Base-by-base conservation (phyloP, 1,139 yeast genomes). In the Yamadazyma songkhlaensis region DNA sequence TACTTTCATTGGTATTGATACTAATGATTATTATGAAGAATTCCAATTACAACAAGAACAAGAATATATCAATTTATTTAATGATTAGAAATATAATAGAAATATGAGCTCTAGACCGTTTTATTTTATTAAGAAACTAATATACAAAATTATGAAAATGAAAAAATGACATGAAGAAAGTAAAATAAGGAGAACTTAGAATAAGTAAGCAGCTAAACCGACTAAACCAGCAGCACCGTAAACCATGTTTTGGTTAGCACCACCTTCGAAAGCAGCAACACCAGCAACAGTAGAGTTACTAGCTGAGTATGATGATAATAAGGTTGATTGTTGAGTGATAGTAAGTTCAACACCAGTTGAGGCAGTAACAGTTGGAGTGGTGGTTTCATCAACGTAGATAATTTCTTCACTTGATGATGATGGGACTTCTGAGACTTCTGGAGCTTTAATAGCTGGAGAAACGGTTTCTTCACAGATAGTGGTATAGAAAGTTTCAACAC, bases 1-100 rank as follows among this genome's bases (percentile, higher is more conserved):
- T 54, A 57, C 57, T 22, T 86, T 88, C 53, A 72, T 87, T 44
- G 96, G 96, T 15, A 62, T 67, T n/a, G 56, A 53, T 13, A 43
- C 44, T 9, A 45, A 50, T 34, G 47, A 47, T 11, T 49, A 48
- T 34, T 46, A 49, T 27, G 48, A 47, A 14, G 50, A 50, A 37
- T 39, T 49, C 20, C 48, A 44, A 36, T 37, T 49, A 14, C 47
- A 49, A 31, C 46, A 49, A 36, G 41, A 45, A 33, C 41, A 45
- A 24, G 43, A 47, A 20, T 49, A 53, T 41, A 37, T 43, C 9
- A 39, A 42, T 29, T 38, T 48, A 22, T 48, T 50, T 34, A 38
- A 41, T 14, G 46, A 44, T 4, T 45, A 39, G 31, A 27, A n/a
- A 25, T 24, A 13, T 20, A 31, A n/a, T 30, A 10, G 3, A n/a